Conservation (phyloP, 495 filamentous ascomycete species). For the Neurospora hispaniola region DNA sequence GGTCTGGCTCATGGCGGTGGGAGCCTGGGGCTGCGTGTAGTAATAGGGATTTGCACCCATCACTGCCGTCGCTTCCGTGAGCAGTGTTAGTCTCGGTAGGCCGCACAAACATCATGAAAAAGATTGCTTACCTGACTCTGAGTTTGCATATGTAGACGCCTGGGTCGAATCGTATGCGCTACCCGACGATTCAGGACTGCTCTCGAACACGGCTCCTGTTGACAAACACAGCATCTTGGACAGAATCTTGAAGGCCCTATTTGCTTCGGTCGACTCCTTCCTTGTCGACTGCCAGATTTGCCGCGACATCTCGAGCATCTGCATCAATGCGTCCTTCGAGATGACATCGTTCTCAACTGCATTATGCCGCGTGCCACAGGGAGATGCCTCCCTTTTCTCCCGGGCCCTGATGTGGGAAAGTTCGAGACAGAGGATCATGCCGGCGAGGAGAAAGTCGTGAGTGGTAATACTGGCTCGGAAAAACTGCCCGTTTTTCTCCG, state of each 20-base stretch:
- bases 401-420: slow-evolving; percentile 14
- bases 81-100: not conserved
- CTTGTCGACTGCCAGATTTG: slow-evolving; percentile 16
- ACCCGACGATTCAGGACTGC: slow-evolving; percentile 10
- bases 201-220: slow-evolving; percentile 9
- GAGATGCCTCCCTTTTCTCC: slow-evolving; percentile 4
- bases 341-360: slow-evolving; percentile 7
- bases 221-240: slow-evolving; percentile 18
- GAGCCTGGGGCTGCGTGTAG: not conserved
- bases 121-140: not conserved
- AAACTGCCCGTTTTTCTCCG: slow-evolving; percentile 13
- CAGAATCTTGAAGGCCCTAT: slow-evolving; percentile 20
- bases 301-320: slow-evolving; percentile 17
- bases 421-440: slow-evolving; percentile 31
- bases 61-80: not conserved
- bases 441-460: slow-evolving; percentile 28
- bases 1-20: not conserved
- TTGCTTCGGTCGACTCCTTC: slow-evolving; percentile 11
- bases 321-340: slow-evolving; percentile 12
- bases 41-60: not conserved
- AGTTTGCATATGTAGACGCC: not conserved
- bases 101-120: not conserved
- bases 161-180: not conserved
- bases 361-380: not conserved
- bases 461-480: slow-evolving; percentile 23